Evolutionary conservation across 2,329 filamentous ascomycete species (phyloP).

Genomic region (Phialophora tarda): DNA sequence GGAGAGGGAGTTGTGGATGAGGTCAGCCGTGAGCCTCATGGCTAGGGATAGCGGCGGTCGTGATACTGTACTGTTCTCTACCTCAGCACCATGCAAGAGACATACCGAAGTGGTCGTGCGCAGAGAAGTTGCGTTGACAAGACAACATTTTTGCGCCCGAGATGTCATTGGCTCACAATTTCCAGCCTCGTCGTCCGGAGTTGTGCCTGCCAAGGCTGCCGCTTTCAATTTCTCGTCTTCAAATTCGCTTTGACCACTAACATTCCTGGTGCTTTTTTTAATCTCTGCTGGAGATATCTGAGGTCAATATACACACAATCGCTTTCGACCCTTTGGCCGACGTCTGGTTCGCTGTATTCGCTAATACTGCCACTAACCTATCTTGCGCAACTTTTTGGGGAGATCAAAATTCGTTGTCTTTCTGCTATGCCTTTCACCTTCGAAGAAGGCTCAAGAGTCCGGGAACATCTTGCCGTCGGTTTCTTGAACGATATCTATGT

Average conservation of each 20-base stretch:
- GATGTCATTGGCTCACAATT: background rate
- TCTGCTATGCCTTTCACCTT: background rate
- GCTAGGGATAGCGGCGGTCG: conserved; percentile 15
- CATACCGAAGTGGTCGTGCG: conserved; percentile 4
- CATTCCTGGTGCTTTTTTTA: background rate
- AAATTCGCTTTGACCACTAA: background rate
- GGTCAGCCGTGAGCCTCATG: conserved; percentile 95
- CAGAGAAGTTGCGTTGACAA: background rate
- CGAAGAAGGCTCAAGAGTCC: background rate
- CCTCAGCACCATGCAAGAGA: background rate
- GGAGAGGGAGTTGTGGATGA: conserved; percentile 92
- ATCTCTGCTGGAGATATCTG: background rate
- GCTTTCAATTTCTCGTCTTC: background rate
- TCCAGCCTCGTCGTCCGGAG: background rate
- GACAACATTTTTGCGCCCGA: background rate
- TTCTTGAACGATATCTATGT: background rate
- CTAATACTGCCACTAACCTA: background rate
- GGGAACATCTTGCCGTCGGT: background rate
- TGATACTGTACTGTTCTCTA: background rate
- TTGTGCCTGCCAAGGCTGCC: background rate
- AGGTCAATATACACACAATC: background rate
- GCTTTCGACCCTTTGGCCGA: background rate
- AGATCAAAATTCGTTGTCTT: background rate
- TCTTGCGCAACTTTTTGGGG: background rate
- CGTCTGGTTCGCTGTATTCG: background rate